Evolutionary conservation across 306 rosid species (phyloP), one percentile per base, ranked within the genome.

Genomic region (Trichosanthes truncata): DNA sequence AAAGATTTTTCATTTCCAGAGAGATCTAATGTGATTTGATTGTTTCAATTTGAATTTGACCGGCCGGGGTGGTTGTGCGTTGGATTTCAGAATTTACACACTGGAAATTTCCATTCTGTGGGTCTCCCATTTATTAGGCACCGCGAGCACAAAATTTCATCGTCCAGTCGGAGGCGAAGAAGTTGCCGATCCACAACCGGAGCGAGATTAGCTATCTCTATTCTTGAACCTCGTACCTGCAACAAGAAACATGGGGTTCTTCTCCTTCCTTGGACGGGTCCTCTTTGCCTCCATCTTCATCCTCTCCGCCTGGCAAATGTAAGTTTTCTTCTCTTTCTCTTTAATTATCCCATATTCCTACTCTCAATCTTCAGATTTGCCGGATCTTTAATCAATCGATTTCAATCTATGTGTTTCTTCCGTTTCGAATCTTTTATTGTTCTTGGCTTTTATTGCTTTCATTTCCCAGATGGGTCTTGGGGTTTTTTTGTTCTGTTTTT

Each of bases 301-400:
- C 85, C 92, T 92, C 85, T 92, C 97, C 26, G 98, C 98, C 3
- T 89, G 93, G 91, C 97, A 92, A 87, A 86, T 89, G 98, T 92
- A 43, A 82, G 84, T 61, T n/a, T 74, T 29, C 53, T 78, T 14
- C 68, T 38, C 46, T 80, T 31, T 48, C 66, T 23, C 59, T 2
- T 36, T 25, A 43, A 31, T n/a, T 1, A 7, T 82, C 5, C 25
- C 29, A 10, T 43, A 10, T 43, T 43, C 31, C 55, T 13, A 43
- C 48, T 43, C 7, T 76, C 38, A 23, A 1, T 81, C 40, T 17
- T 59, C 81, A 83, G 85, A 86, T 90, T 90, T 78, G 61, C 25
- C 10, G 20, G 71, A 52, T 81, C 63, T 75, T 26, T 68, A 65
- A 55, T 11, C n/a, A 2, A 1, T 43, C 35, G 0, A 36, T 66